These are phyloP conservation scores for Phoma sp. DNA, from an alignment of 2,329 filamentous ascomycete genomes.

Conservation along the genomic window DNA sequence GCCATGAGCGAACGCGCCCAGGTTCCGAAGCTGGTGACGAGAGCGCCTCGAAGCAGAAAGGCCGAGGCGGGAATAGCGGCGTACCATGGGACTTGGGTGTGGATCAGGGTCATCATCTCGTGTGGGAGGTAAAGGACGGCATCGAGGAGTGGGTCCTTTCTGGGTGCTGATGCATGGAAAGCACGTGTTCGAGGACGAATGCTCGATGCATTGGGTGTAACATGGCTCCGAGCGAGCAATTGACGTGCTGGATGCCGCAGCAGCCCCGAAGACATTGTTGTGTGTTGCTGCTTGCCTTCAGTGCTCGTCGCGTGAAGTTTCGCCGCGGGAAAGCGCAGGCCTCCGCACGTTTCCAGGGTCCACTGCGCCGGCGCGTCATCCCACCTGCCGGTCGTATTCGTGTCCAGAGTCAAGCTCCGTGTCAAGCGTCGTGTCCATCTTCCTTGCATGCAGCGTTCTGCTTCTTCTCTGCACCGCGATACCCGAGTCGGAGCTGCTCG, in stretches of 20 bases:
- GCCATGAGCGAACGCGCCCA: slow-evolving; percentile 50
- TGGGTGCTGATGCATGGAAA: slow-evolving; percentile 60
- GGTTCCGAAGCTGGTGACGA: slow-evolving; percentile 57
- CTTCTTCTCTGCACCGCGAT: slow-evolving; percentile 15
- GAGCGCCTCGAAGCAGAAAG: slow-evolving; percentile 56
- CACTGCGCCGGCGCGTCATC: slow-evolving; percentile 37
- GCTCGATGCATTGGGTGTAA: neutral
- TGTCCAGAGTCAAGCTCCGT: slow-evolving; percentile 16
- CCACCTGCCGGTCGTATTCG: slow-evolving; percentile 35
- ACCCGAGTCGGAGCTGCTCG: slow-evolving; percentile 22
- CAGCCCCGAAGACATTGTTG: slow-evolving; percentile 37
- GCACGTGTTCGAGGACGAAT: slow-evolving; percentile 41
- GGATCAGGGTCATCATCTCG: slow-evolving; percentile 59
- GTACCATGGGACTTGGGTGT: slow-evolving; percentile 63
- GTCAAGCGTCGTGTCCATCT: slow-evolving; percentile 17
- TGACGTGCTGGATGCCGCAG: slow-evolving; percentile 34
- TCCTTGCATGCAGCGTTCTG: slow-evolving; percentile 19
- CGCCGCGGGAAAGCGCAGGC: slow-evolving; percentile 29
- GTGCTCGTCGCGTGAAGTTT: slow-evolving; percentile 10
- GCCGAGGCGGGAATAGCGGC: slow-evolving; percentile 63
- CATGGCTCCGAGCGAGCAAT: slow-evolving; percentile 27
- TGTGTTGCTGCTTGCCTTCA: slow-evolving; percentile 16
- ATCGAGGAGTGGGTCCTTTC: slow-evolving; percentile 50
- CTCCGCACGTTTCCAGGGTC: slow-evolving; percentile 22
- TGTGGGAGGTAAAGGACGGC: slow-evolving; percentile 55